Evolutionary conservation across 768 basidiomycete species (phyloP).

Genomic region (Exsudoporus frostii): DNA sequence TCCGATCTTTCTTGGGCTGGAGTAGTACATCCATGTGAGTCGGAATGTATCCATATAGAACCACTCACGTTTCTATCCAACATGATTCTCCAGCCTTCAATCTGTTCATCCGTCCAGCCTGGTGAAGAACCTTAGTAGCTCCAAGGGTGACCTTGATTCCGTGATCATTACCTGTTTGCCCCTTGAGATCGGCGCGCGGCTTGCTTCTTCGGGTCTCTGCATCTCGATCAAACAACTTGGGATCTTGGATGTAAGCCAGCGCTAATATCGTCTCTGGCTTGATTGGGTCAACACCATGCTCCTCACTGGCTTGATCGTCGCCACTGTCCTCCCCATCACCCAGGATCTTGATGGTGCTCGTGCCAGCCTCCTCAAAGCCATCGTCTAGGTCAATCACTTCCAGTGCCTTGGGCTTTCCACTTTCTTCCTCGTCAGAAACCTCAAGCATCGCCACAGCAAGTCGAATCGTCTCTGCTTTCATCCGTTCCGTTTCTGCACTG

Average conservation of each 20-base stretch:
- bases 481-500: constrained; percentile 57
- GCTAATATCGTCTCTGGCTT: constrained; percentile 67
- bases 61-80: constrained; percentile 78
- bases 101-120: constrained; percentile 82
- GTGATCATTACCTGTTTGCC: constrained; percentile 54
- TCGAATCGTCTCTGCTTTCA: constrained; percentile 82
- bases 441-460: constrained; percentile 65
- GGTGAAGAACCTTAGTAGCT: neutral
- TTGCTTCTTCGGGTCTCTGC: constrained; percentile 68
- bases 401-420: constrained; percentile 19
- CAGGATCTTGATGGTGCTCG: constrained; percentile 41
- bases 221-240: constrained; percentile 75
- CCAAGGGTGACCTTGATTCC: neutral
- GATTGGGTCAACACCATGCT: constrained; percentile 22
- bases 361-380: constrained; percentile 45
- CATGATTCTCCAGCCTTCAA: constrained; percentile 92
- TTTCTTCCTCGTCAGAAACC: constrained; percentile 64
- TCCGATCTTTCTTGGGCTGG: constrained; percentile 71
- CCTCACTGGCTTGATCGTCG: constrained; percentile 36
- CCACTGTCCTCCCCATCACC: constrained; percentile 58
- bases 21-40: constrained; percentile 5
- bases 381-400: constrained; percentile 48
- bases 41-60: constrained; percentile 5
- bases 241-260: constrained; percentile 70
- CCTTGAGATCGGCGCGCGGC: constrained; percentile 59